phyloP scores from a whole-genome alignment of 192 early-diverging fungal species.

The Backusella tarrabulga region DNA sequence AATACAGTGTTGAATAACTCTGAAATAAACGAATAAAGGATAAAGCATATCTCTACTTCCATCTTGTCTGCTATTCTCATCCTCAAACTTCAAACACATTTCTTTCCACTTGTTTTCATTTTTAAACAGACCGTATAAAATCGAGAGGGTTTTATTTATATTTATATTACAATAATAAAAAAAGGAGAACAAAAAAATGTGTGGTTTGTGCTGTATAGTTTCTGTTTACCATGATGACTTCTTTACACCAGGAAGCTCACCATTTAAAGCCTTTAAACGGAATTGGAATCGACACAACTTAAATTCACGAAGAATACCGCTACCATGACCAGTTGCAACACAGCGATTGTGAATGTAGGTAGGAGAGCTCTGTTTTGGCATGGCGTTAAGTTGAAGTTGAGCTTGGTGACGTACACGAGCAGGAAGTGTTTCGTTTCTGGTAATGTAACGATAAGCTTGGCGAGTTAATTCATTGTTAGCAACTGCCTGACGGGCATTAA shows the following conservation, averaged over 20 bases:
- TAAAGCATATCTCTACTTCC: neutral
- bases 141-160: neutral
- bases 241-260: slow-evolving; percentile 77
- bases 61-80: neutral
- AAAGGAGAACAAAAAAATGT: slow-evolving; percentile 1
- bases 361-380: slow-evolving; percentile 62
- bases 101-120: neutral
- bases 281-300: slow-evolving; percentile 78
- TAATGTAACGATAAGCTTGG: slow-evolving; percentile 73
- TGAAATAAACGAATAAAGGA: neutral
- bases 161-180: slow-evolving; percentile 8
- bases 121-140: neutral
- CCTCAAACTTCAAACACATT: neutral
- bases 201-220: neutral
- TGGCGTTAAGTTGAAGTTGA: slow-evolving; percentile 67
- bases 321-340: slow-evolving; percentile 70
- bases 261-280: slow-evolving; percentile 74
- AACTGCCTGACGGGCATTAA: slow-evolving; percentile 65
- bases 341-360: slow-evolving; percentile 72
- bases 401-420: slow-evolving; percentile 76
- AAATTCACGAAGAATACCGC: slow-evolving; percentile 75
- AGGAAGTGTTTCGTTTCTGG: slow-evolving; percentile 72
- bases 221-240: slow-evolving; percentile 74
- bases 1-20: neutral
- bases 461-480: slow-evolving; percentile 68